phyloP scores from a whole-genome alignment of 163 green algal genomes.

The Coccomyxa subellipsoidea region DNA sequence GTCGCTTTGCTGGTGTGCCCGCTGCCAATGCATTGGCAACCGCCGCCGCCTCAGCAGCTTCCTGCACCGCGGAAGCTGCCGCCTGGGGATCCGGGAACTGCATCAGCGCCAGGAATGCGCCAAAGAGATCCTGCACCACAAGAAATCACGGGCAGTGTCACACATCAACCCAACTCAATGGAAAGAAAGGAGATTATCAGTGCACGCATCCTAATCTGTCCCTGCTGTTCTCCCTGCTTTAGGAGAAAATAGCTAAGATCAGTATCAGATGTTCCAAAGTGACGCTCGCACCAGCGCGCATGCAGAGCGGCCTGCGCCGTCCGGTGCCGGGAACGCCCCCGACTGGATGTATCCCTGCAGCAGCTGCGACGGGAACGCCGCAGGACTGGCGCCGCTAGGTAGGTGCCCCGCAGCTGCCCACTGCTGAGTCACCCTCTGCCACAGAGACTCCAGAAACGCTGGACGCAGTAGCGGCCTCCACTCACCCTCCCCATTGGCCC shows the following conservation, averaged over 20 bases:
- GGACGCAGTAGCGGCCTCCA: slow-evolving; percentile 57
- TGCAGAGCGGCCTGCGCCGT: background rate
- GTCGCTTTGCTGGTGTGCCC: background rate
- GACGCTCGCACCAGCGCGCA: background rate
- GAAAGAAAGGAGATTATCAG: background rate
- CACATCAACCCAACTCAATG: background rate
- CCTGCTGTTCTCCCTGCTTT: background rate
- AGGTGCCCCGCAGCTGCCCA: slow-evolving; percentile 24
- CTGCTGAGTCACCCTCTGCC: slow-evolving; percentile 35
- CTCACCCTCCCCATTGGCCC: slow-evolving; percentile 18
- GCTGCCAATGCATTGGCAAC: background rate
- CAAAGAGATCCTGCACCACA: slow-evolving; percentile 23
- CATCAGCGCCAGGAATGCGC: slow-evolving; percentile 10
- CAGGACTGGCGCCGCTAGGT: background rate
- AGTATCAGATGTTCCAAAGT: background rate
- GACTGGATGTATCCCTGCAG: background rate
- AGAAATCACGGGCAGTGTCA: background rate
- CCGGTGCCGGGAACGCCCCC: background rate
- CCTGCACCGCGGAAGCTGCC: background rate
- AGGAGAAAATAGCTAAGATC: background rate
- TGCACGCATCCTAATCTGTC: background rate
- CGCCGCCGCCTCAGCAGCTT: background rate
- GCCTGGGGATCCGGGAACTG: background rate
- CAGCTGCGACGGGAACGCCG: background rate
- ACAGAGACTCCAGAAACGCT: slow-evolving; percentile 43